Evolutionary conservation across 2,329 filamentous ascomycete species (phyloP).

Genomic region (Phialemoniopsis sp.): DNA sequence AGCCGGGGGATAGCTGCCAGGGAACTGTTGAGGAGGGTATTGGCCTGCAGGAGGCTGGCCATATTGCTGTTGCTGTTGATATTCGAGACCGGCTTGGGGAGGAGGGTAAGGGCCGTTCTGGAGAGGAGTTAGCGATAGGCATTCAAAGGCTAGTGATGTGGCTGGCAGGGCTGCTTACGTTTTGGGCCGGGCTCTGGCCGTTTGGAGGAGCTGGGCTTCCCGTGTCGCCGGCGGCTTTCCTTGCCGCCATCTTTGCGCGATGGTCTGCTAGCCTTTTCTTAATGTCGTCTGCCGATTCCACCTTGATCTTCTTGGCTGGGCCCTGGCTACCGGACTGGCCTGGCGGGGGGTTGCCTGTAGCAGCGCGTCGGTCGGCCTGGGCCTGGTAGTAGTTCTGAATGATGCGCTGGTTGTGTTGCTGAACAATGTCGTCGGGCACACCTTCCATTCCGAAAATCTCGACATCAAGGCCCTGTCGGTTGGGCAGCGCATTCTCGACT

Average conservation of each 20-base stretch:
- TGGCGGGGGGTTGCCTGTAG: conserved; percentile 78
- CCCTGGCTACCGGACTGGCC: conserved; percentile 54
- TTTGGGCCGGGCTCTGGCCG: conserved; percentile 45
- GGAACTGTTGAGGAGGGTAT: conserved; percentile 30
- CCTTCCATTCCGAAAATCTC: conserved; percentile 99
- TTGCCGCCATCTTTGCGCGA: conserved; percentile 62
- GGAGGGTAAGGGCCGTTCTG: conserved; percentile 38
- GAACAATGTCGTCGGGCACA: conserved; percentile 79
- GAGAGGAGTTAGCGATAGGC: conserved; percentile 1
- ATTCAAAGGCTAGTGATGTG: not conserved
- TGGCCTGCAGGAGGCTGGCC: conserved; percentile 12
- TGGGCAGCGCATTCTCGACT: conserved; percentile 89
- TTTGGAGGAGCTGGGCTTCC: conserved; percentile 48
- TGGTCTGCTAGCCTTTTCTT: conserved; percentile 78
- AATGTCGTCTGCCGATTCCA: conserved; percentile 72
- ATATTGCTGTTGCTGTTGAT: conserved; percentile 12
- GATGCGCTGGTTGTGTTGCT: conserved; percentile 82
- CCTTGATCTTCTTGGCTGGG: conserved; percentile 65
- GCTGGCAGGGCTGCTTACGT: conserved; percentile 45
- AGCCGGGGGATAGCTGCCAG: conserved; percentile 27
- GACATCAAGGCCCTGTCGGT: conserved; percentile 79
- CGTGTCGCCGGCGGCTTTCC: conserved; percentile 50
- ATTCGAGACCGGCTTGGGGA: conserved; percentile 27
- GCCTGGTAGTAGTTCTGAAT: conserved; percentile 80
- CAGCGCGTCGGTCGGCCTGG: conserved; percentile 75